These are phyloP conservation scores for Theobroma grandiflorum DNA, from an alignment of 441 rosid genomes.

Conservation along the genomic window DNA sequence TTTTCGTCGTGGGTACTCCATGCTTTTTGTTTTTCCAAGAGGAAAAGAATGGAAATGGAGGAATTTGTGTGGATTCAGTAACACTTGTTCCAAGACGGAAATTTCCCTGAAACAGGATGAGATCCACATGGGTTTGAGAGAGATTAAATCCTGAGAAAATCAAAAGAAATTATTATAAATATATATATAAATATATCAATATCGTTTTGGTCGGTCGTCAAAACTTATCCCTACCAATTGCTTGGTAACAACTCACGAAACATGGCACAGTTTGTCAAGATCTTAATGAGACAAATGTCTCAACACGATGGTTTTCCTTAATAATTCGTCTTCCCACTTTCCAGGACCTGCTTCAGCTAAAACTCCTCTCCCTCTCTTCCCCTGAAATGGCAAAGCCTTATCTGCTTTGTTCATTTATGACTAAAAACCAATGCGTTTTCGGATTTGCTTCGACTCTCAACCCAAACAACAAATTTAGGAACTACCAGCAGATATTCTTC, in stretches of 20 bases:
- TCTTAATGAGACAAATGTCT: not conserved
- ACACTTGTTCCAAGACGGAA: not conserved
- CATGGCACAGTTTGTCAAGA: too few species aligned
- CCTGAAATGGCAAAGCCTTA: not conserved
- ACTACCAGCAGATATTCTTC: too few species aligned
- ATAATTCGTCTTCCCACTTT: not conserved
- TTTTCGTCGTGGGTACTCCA: not conserved
- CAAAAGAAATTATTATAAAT: too few species aligned
- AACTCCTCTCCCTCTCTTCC: not conserved
- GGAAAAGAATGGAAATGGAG: not conserved
- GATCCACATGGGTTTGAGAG: not conserved
- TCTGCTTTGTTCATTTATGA: not conserved
- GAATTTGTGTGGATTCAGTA: not conserved
- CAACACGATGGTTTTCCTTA: too few species aligned
- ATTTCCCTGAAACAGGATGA: not conserved
- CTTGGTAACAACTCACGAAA: not conserved
- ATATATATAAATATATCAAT: too few species aligned
- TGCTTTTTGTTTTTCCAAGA: not conserved
- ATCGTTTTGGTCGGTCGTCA: not conserved
- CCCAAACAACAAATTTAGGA: not conserved
- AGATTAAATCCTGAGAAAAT: not conserved
- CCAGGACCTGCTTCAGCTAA: not conserved
- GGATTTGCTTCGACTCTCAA: not conserved
- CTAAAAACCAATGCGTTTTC: not conserved
- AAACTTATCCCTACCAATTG: not conserved